phyloP scores from a whole-genome alignment of 805 yeast species.

The Priceomyces fermenticarens region DNA sequence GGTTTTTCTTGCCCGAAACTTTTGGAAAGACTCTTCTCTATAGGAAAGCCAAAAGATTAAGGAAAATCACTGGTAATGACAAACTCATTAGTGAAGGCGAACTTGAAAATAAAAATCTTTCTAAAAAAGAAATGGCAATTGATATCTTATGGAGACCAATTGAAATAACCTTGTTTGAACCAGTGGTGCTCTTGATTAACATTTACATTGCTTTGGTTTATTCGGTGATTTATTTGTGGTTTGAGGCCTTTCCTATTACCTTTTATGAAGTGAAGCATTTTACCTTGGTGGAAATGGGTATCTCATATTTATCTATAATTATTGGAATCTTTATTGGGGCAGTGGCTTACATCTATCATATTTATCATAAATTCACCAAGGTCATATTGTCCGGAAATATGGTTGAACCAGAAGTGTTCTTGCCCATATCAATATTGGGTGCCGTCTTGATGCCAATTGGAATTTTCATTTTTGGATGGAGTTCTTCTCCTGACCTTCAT shows the following conservation, averaged over 20 bases:
- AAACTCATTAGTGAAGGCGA: conserved; percentile 38
- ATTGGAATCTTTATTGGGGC: conserved; percentile 46
- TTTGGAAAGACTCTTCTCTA: conserved; percentile 41
- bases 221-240: conserved; percentile 52
- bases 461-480: conserved; percentile 50
- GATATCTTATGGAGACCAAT: conserved; percentile 48
- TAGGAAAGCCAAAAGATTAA: conserved; percentile 42
- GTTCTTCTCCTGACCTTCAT: conserved; percentile 36
- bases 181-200: conserved; percentile 53
- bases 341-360: conserved; percentile 21
- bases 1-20: conserved; percentile 45
- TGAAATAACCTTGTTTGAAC: conserved; percentile 50
- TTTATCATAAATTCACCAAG: conserved; percentile 21
- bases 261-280: conserved; percentile 45
- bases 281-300: conserved; percentile 45
- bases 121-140: conserved; percentile 15
- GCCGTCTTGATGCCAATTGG: conserved; percentile 36
- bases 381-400: conserved; percentile 18
- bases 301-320: conserved; percentile 41
- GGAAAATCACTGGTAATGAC: conserved; percentile 41
- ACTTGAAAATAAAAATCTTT: conserved; percentile 21
- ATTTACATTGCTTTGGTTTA: conserved; percentile 51
- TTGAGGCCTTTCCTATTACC: conserved; percentile 52
- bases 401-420: conserved; percentile 40
- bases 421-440: conserved; percentile 42